Evolutionary conservation across 2,329 filamentous ascomycete species (phyloP), one percentile per base, ranked within the genome.

Genomic region (Colletotrichum musae): DNA sequence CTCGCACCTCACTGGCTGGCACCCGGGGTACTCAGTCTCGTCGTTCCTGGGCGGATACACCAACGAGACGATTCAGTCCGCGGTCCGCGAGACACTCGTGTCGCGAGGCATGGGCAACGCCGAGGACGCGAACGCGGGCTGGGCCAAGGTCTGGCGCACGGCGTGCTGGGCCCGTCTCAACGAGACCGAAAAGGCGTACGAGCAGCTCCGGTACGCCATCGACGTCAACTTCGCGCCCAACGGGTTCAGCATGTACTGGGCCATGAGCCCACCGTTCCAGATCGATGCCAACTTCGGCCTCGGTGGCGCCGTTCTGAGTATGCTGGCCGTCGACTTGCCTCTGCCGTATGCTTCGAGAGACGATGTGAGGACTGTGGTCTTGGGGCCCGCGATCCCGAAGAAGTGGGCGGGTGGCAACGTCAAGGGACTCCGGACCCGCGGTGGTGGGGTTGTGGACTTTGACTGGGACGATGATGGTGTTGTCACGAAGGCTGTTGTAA

Each of bases 201-300:
- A 80, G 18, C 80, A 87, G 64, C 76, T 88, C 16, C 78, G 81
- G 5, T 84, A 84, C 47, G 82, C 86, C 1, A 82, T 88, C 16
- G 77, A 81, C 24, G 75, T 80, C 45, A 89, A 89, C 71, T 84
- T 87, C 26, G 86, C 80, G 0, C 76, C 64, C 0, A 89, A 88
- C 71, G 82, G 83, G 2, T 76, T 89, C 36, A 84, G 80, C 50
- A 86, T 88, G 82, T 89, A 89, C 72, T 76, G 72, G 9, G 85
- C 79, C 0, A 74, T 77, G 10, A 75, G 80, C 6, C 75, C 77
- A 54, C 86, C 87, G 1, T 89, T 89, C 71, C 87, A 89, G 77
- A 88, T 89, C 65, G 87, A 89, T 74, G 88, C 87, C 6, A 89
- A 89, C 73, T 89, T 87, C 70, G 87, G 87, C 1, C 75, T 83